Conservation (phyloP, 805 yeast species). For the Wickerhamomyces tratensis region DNA sequence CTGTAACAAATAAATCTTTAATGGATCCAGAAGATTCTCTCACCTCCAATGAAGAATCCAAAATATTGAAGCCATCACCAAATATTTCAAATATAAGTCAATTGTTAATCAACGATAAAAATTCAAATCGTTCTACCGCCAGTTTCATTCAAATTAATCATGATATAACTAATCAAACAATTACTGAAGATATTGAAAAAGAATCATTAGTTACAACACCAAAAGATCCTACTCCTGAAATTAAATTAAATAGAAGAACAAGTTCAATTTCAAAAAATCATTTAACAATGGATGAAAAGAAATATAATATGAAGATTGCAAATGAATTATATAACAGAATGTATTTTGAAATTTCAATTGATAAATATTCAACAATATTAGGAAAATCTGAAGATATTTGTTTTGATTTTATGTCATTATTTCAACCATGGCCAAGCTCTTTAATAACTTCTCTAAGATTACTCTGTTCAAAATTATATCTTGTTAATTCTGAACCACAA, state of each 20-base stretch:
- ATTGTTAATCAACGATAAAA: conserved; percentile 7
- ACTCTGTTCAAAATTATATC: conserved; percentile 56
- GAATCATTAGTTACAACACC: too few relatives aligned
- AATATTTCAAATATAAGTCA: conserved; percentile 12
- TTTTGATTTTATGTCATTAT: conserved; percentile 25
- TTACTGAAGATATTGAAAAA: conserved; percentile 15
- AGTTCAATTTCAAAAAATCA: not conserved
- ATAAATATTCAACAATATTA: conserved; percentile 30
- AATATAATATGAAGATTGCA: conserved; percentile 15
- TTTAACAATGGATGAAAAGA: too few relatives aligned
- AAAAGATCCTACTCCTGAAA: not conserved
- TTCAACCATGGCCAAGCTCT: conserved; percentile 36
- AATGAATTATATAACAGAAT: conserved; percentile 21
- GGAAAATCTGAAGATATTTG: conserved; percentile 26
- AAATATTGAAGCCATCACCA: conserved; percentile 9
- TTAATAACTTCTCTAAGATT: conserved; percentile 46
- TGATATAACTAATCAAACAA: conserved; percentile 9
- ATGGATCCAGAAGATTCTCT: not conserved
- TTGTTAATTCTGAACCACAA: conserved; percentile 77
- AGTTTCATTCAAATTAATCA: conserved; percentile 4
- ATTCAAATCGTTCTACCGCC: conserved; percentile 3
- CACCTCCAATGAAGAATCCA: not conserved
- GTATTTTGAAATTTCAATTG: conserved; percentile 24
- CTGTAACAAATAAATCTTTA: too few relatives aligned
- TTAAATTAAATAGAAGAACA: not conserved